phyloP scores from a whole-genome alignment of 257 asterid genomes.

The Solanum sitiens region DNA sequence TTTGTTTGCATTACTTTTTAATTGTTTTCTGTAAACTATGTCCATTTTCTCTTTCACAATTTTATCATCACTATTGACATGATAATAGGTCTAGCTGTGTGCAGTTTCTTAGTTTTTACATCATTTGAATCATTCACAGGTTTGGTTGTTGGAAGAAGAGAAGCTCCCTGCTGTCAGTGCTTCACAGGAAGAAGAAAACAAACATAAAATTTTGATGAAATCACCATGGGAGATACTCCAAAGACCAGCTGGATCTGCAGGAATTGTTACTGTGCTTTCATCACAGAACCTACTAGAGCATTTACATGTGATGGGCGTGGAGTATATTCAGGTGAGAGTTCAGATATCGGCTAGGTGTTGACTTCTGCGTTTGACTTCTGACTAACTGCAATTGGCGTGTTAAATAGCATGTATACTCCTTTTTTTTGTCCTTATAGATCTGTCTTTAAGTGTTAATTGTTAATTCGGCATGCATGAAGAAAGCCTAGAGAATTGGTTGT shows the following conservation, averaged over 20 bases:
- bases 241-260: constrained; percentile 73
- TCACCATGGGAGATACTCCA: constrained; percentile 92
- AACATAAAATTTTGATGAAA: constrained; percentile 76
- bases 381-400: background rate
- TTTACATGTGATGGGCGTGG: constrained; percentile 56
- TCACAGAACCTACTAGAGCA: constrained; percentile 49
- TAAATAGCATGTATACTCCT: background rate
- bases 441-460: background rate
- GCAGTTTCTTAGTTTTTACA: background rate
- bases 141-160: constrained; percentile 88
- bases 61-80: background rate
- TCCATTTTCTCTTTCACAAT: background rate
- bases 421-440: background rate
- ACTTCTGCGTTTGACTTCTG: background rate
- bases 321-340: constrained; percentile 61
- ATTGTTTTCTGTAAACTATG: background rate
- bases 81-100: background rate
- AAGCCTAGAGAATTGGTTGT: background rate
- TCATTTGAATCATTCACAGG: constrained; percentile 25
- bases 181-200: constrained; percentile 34
- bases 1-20: background rate
- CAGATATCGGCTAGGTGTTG: background rate
- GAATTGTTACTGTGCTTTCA: constrained; percentile 53
- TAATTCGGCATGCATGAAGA: background rate
- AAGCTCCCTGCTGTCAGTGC: constrained; percentile 66